Evolutionary conservation across 805 yeast genomes (phyloP), one percentile per base, ranked within the genome.

Genomic region (Saccharomycopsis capsularis): DNA sequence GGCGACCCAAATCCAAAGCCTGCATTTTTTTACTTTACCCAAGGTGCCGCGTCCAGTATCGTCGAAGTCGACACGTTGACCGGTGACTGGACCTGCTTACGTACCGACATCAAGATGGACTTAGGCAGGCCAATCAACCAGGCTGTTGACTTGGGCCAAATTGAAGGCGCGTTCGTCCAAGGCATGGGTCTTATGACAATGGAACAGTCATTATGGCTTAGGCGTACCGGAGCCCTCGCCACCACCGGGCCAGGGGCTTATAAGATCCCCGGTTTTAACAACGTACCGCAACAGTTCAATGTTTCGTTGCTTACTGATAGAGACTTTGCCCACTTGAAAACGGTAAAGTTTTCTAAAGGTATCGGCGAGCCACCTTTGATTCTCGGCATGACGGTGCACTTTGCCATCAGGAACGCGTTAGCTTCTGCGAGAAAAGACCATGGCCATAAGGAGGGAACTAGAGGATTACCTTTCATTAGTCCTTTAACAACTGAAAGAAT

Each of bases 361-460:
- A 68, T 72, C 44, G 77, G 77, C 23, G 77, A 72, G 59, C 77
- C 77, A 5, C 77, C 77, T n/a, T 57, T 72, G 47, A 70, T 72
- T 52, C 56, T 72, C 29, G 76, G 76, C 1, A 59, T 63, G n/a
- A 52, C 61, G 27, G 73, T 68, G 3, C 64, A 68, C 54, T 72
- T 69, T 59, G 76, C 76, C 3, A 55, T 72, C 25, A 61, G 76
- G 27, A 66, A 72, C 54, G 76, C 76, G 0, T 56, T 72, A 35
- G 61, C 58, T 19, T 54, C 57, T 36, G 70, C 74, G 2, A 60
- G 74, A 32, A 51, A 53, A 36, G 59, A 60, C 18, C 59, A 67
- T 40, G 71, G 69, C 3, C 25, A 56, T 29, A 51, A 45, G 21
- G 48, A 36, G 2, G 61, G 64, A 4, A 36, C 55, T 11, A 40